A percentile compares a stretch with the other conserved stretches of the same genome.
Conservation (phyloP, 2,329 filamentous ascomycete genomes). For the Arachnopeziza araneosa region DNA sequence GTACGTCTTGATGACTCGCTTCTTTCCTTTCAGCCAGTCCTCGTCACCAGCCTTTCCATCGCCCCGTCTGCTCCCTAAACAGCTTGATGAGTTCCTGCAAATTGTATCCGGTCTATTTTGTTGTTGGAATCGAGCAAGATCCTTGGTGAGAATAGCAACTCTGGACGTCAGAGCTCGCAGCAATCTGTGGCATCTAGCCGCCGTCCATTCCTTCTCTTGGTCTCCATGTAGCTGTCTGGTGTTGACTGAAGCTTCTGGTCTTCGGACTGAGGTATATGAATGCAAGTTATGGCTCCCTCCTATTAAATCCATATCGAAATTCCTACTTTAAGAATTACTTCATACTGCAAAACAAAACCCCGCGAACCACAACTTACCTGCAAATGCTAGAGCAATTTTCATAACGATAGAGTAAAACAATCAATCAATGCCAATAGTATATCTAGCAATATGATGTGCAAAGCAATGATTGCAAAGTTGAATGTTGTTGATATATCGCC, state of each 20-base stretch:
- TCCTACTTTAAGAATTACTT: not conserved
- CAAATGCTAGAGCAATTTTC: not conserved
- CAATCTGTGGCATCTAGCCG: conserved; percentile 39
- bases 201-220: conserved; percentile 33
- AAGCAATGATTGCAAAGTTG: not conserved
- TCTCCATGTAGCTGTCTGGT: conserved; percentile 14
- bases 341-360: not conserved
- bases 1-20: conserved; percentile 28
- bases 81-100: not conserved
- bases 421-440: not conserved
- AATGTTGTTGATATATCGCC: not conserved
- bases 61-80: not conserved
- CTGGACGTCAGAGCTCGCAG: conserved; percentile 39
- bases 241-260: conserved; percentile 21
- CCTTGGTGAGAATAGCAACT: conserved; percentile 36
- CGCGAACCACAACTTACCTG: not conserved
- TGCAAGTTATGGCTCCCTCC: not conserved
- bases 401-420: not conserved
- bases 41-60: conserved; percentile 8
- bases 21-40: conserved; percentile 23
- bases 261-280: conserved; percentile 25
- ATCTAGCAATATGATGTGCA: not conserved
- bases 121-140: conserved; percentile 17
- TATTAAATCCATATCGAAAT: conserved; percentile 3
- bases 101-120: not conserved